These are phyloP conservation scores for Mollisiaceae sp. DNA, from an alignment of 2,329 filamentous ascomycete genomes.

Conservation along the genomic window DNA sequence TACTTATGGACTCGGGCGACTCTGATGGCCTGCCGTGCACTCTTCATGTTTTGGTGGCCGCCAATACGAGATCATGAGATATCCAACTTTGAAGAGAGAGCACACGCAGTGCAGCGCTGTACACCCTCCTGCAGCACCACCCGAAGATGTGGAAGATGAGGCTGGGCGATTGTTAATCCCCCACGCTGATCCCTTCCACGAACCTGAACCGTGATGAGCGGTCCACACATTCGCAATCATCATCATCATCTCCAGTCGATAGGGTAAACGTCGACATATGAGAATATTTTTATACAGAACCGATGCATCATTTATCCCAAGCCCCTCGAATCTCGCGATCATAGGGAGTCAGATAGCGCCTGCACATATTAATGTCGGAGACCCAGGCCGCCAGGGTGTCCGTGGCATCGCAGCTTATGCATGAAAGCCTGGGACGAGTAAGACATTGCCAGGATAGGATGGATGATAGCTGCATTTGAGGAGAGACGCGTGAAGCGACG, in stretches of 20 bases:
- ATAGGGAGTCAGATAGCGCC: background rate
- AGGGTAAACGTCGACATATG: slow-evolving; percentile 8
- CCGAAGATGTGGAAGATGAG: slow-evolving; percentile 14
- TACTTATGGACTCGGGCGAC: background rate
- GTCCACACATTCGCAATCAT: background rate
- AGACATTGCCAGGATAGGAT: slow-evolving; percentile 11
- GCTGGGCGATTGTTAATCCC: background rate
- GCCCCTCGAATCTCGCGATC: slow-evolving; percentile 20
- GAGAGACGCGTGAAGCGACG: slow-evolving; percentile 3
- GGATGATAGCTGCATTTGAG: slow-evolving; percentile 9
- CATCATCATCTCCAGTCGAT: slow-evolving; percentile 1
- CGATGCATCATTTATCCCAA: slow-evolving; percentile 14
- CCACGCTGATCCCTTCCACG: background rate
- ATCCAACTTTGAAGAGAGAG: background rate
- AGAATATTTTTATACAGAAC: background rate
- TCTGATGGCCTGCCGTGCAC: background rate
- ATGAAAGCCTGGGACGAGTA: slow-evolving; percentile 22
- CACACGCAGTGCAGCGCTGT: background rate
- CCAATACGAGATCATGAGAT: slow-evolving; percentile 24
- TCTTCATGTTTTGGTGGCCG: background rate
- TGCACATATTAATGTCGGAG: slow-evolving; percentile 17
- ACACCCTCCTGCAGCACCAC: slow-evolving; percentile 3
- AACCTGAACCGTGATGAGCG: background rate
- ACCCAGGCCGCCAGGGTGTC: slow-evolving; percentile 16
- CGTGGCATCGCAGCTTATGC: slow-evolving; percentile 18